Evolutionary conservation across 2,329 filamentous ascomycete genomes (phyloP).

Genomic region (Epichloe gansuensis): DNA sequence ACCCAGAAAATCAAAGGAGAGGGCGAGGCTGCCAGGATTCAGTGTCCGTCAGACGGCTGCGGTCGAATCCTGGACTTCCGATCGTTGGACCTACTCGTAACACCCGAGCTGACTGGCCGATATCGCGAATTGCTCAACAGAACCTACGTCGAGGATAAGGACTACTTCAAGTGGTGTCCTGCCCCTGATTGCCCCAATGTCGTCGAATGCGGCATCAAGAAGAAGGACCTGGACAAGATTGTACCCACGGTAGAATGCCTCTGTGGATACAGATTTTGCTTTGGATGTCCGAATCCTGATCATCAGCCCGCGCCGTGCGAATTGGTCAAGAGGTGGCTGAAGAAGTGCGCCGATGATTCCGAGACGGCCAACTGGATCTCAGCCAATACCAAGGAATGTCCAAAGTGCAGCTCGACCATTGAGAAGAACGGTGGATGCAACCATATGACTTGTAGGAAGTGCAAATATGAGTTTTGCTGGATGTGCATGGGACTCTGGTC

Average conservation of each 20-base stretch:
- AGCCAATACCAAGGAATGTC: conserved; percentile 96
- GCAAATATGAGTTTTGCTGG: conserved; percentile 96
- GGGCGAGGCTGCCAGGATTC: conserved; percentile 86
- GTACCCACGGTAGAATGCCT: conserved; percentile 83
- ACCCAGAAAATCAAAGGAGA: conserved; percentile 89
- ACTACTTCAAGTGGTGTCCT: conserved; percentile 92
- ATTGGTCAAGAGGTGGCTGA: conserved; percentile 87
- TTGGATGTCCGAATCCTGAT: conserved; percentile 79
- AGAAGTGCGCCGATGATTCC: conserved; percentile 96
- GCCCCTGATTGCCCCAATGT: conserved; percentile 95
- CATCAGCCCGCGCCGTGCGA: conserved; percentile 89
- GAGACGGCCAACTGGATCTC: conserved; percentile 99
- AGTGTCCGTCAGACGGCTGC: conserved; percentile 81
- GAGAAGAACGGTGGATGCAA: conserved; percentile 98
- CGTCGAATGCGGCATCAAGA: conserved; percentile 76
- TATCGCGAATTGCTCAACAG: conserved; percentile 81
- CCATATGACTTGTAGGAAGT: conserved; percentile 95
- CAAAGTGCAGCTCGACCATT: conserved; percentile 90
- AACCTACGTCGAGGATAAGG: conserved; percentile 95
- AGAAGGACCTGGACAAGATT: conserved; percentile 69
- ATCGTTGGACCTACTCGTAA: conserved; percentile 67
- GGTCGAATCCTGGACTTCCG: conserved; percentile 83
- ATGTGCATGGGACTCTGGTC: conserved; percentile 99
- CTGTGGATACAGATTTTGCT: conserved; percentile 84
- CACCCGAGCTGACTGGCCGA: conserved; percentile 40